A percentile compares a stretch with the other conserved stretches of the same genome.
These are phyloP conservation scores for Rhizophora mangle DNA, from an alignment of 345 rosid species.

Conservation along the genomic window DNA sequence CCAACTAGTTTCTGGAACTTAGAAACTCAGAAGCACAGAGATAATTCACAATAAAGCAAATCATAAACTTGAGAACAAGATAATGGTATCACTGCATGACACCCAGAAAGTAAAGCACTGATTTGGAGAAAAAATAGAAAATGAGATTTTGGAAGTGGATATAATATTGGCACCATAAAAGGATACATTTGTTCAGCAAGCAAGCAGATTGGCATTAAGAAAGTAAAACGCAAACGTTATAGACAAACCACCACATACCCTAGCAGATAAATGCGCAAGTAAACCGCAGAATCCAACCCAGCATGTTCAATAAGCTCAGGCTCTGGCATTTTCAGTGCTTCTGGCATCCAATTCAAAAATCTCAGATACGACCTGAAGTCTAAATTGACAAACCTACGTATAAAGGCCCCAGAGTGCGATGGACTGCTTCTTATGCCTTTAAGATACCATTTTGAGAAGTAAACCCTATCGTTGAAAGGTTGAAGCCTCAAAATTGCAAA, in stretches of 20 bases:
- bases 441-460: constrained; percentile 96
- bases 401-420: constrained; percentile 49
- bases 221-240: neutral
- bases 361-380: constrained; percentile 61
- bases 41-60: too few species aligned
- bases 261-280: constrained; percentile 83
- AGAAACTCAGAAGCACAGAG: too few species aligned
- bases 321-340: constrained; percentile 90
- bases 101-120: too few species aligned
- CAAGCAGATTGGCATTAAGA: neutral
- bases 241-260: constrained; percentile 47
- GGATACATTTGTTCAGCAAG: too few species aligned
- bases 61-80: too few species aligned
- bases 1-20: too few species aligned
- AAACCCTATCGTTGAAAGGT: constrained; percentile 92
- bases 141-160: too few species aligned
- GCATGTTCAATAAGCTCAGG: constrained; percentile 95
- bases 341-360: constrained; percentile 94
- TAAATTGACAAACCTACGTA: constrained; percentile 59
- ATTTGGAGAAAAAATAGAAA: too few species aligned
- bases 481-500: constrained; percentile 84
- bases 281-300: constrained; percentile 91
- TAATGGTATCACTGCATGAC: too few species aligned
- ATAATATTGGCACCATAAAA: too few species aligned
- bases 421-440: constrained; percentile 78